phyloP scores from a whole-genome alignment of 2,329 filamentous ascomycete species.

The Pyrenochaeta sp. region DNA sequence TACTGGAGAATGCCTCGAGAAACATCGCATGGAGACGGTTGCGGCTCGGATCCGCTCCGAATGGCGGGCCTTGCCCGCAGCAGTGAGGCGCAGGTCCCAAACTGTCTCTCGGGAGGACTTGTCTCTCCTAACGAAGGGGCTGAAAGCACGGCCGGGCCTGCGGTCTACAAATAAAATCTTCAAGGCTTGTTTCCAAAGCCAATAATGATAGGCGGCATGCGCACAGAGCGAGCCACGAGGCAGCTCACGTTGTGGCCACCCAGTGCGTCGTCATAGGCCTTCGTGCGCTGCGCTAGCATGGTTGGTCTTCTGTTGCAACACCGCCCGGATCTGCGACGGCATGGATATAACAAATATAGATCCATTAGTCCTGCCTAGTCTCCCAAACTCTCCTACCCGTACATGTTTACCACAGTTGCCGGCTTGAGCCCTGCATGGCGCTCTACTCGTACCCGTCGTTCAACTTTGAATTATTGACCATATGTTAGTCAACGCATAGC shows the following conservation, averaged over 20 bases:
- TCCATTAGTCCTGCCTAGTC: constrained; percentile 24
- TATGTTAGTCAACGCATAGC: constrained; percentile 19
- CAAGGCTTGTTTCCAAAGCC: constrained; percentile 7
- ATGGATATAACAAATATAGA: constrained; percentile 34
- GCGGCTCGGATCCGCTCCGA: constrained; percentile 14
- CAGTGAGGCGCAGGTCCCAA: constrained; percentile 23
- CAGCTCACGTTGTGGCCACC: constrained; percentile 28
- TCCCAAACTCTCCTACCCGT: constrained; percentile 15
- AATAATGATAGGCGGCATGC: constrained; percentile 13
- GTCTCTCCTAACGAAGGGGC: constrained; percentile 4
- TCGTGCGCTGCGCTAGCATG: constrained; percentile 22
- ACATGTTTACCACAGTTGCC: constrained; percentile 20
- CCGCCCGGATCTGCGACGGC: constrained; percentile 36
- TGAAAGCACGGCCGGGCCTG: constrained; percentile 4
- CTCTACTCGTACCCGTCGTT: constrained; percentile 35
- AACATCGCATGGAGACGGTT: constrained; percentile 5
- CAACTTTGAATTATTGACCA: constrained; percentile 15
- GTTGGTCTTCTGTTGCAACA: constrained; percentile 25
- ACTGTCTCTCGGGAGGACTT: constrained; percentile 8
- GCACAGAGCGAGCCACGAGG: neutral
- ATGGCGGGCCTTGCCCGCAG: constrained; percentile 18
- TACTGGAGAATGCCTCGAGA: constrained; percentile 3
- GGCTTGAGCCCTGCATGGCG: constrained; percentile 24
- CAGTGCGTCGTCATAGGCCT: constrained; percentile 19
- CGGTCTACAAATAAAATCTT: constrained; percentile 5